These are phyloP conservation scores for Serendipita sp. DNA, from an alignment of 768 basidiomycete genomes.

Conservation along the genomic window DNA sequence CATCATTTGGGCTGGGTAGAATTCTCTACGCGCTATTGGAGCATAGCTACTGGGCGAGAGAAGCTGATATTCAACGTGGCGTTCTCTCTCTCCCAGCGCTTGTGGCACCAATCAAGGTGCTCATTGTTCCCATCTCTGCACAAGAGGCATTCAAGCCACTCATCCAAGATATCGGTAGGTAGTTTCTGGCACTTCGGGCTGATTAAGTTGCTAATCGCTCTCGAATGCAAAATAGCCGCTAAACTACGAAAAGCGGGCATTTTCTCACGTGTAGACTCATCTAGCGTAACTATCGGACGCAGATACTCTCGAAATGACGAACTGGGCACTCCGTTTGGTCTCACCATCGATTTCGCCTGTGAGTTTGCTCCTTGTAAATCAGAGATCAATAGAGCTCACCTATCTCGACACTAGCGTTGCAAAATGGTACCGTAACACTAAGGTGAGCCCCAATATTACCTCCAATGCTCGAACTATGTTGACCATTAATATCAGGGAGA, in stretches of 20 bases:
- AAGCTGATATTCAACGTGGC: conserved; percentile 77
- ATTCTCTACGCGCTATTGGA: conserved; percentile 89
- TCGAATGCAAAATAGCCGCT: conserved; percentile 35
- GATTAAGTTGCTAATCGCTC: conserved; percentile 9
- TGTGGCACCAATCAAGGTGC: conserved; percentile 90
- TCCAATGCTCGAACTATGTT: background rate
- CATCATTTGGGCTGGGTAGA: conserved; percentile 93
- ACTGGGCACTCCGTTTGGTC: conserved; percentile 90
- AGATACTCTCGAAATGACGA: conserved; percentile 97
- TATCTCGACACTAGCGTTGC: conserved; percentile 41
- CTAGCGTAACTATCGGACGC: conserved; percentile 86
- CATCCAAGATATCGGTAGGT: conserved; percentile 77
- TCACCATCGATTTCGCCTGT: conserved; percentile 93
- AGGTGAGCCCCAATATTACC: conserved; percentile 37
- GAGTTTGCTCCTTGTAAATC: conserved; percentile 15
- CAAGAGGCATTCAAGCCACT: conserved; percentile 72
- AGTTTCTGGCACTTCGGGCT: conserved; percentile 17
- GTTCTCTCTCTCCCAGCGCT: conserved; percentile 78
- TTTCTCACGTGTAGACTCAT: conserved; percentile 90
- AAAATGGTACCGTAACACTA: conserved; percentile 87
- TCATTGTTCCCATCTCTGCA: conserved; percentile 86
- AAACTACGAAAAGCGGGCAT: conserved; percentile 81
- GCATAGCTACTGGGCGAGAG: conserved; percentile 91
- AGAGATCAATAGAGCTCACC: background rate
- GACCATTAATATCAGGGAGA: conserved; percentile 40